phyloP scores from a whole-genome alignment of 1,139 yeast species.

The Taphrina betulina region DNA sequence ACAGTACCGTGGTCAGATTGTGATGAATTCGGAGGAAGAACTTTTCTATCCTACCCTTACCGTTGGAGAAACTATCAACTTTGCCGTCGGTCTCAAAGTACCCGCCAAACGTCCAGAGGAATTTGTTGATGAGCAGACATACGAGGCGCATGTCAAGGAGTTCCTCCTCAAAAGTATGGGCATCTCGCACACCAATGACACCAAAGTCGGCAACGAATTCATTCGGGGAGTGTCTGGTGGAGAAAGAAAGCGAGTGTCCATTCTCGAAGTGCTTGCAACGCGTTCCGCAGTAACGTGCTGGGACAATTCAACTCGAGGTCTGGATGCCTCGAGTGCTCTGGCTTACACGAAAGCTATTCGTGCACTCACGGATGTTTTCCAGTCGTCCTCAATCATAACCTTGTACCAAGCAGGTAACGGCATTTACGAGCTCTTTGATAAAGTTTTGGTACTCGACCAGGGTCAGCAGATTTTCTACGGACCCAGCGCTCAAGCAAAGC shows the following conservation, averaged over 20 bases:
- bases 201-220: constrained; percentile 68
- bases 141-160: constrained; percentile 61
- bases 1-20: constrained; percentile 64
- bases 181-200: constrained; percentile 62
- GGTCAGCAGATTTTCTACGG: constrained; percentile 80
- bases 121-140: constrained; percentile 53
- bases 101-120: constrained; percentile 60
- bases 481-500: constrained; percentile 57
- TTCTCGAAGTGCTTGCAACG: constrained; percentile 59
- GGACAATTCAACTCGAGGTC: constrained; percentile 75
- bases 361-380: constrained; percentile 56
- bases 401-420: constrained; percentile 76
- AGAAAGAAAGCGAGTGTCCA: constrained; percentile 77
- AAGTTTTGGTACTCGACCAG: constrained; percentile 67
- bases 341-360: constrained; percentile 71
- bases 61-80: constrained; percentile 66
- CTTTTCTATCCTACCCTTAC: constrained; percentile 57
- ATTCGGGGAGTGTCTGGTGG: constrained; percentile 84
- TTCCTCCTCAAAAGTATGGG: constrained; percentile 70
- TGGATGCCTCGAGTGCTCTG: constrained; percentile 58
- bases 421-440: constrained; percentile 63
- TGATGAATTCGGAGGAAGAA: constrained; percentile 63
- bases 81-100: constrained; percentile 64
- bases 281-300: constrained; percentile 66
- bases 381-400: constrained; percentile 66